Percentiles rank a stretch among this genome's conserved stretches.
Evolutionary conservation across 2,329 filamentous ascomycete genomes (phyloP).

Genomic region (Pseudocercospora musae): DNA sequence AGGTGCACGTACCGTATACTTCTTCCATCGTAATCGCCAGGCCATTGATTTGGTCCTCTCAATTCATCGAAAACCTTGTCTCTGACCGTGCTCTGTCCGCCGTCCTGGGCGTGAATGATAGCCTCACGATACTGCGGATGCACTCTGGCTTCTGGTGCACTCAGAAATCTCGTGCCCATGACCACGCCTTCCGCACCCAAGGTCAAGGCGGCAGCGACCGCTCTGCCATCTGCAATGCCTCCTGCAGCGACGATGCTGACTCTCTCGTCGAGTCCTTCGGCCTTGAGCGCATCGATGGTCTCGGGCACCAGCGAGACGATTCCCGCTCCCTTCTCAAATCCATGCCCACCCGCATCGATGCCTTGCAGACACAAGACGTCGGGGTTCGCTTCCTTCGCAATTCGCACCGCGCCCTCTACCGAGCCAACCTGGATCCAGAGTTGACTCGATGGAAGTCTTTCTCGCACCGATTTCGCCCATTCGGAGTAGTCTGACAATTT

Average conservation of each 20-base stretch:
- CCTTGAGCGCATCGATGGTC: slow-evolving; percentile 47
- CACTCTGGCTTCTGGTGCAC: slow-evolving; percentile 41
- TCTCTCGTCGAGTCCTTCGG: slow-evolving; percentile 17
- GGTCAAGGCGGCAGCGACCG: slow-evolving; percentile 53
- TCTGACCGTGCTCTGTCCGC: slow-evolving; percentile 49
- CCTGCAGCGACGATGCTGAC: slow-evolving; percentile 55
- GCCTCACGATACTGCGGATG: slow-evolving; percentile 46
- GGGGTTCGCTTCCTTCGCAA: slow-evolving; percentile 44
- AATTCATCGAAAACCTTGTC: slow-evolving; percentile 53
- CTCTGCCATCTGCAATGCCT: slow-evolving; percentile 56
- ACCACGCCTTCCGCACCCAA: slow-evolving; percentile 54
- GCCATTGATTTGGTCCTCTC: slow-evolving; percentile 58
- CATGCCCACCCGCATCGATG: slow-evolving; percentile 63
- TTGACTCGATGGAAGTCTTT: slow-evolving; percentile 37
- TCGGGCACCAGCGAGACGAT: slow-evolving; percentile 59
- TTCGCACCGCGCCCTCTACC: slow-evolving; percentile 53
- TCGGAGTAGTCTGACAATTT: slow-evolving; percentile 38
- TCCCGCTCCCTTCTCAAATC: slow-evolving; percentile 53
- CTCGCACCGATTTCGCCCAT: slow-evolving; percentile 34
- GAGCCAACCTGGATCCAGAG: slow-evolving; percentile 62
- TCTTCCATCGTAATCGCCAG: slow-evolving; percentile 54
- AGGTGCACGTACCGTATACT: slow-evolving; percentile 41
- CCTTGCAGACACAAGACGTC: slow-evolving; percentile 63
- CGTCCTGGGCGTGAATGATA: slow-evolving; percentile 48
- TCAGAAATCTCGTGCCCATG: slow-evolving; percentile 63